A percentile compares a stretch with the other conserved stretches of the same genome.
These are phyloP conservation scores for Lomentospora prolificans DNA, from an alignment of 2,329 filamentous ascomycete species.

Conservation along the genomic window DNA sequence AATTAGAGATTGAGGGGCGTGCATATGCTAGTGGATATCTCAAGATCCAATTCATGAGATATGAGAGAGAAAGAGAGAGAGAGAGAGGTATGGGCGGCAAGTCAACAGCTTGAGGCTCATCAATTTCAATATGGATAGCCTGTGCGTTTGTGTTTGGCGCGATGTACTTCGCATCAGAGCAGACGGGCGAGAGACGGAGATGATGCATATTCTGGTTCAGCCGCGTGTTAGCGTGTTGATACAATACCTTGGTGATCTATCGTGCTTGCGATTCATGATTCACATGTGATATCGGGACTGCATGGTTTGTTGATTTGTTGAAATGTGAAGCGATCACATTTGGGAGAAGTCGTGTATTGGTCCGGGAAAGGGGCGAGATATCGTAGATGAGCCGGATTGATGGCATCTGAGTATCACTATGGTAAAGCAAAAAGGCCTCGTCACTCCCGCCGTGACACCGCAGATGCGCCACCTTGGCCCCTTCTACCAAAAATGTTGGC, in stretches of 20 bases:
- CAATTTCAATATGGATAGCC: too few species aligned
- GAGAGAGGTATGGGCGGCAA: too few species aligned
- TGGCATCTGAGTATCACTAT: background rate
- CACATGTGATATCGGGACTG: background rate
- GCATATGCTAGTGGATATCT: background rate
- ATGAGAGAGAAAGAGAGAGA: too few species aligned
- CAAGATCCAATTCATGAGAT: too few species aligned
- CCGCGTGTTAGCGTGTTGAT: background rate
- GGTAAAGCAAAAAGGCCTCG: background rate
- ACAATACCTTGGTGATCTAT: background rate
- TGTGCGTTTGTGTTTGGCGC: background rate
- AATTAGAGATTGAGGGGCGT: background rate
- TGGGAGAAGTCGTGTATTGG: too few species aligned
- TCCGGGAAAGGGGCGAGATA: background rate
- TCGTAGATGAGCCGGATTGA: background rate
- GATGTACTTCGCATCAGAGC: background rate
- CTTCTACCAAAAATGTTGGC: background rate
- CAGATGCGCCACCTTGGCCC: background rate
- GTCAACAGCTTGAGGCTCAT: background rate
- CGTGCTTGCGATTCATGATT: background rate
- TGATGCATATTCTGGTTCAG: background rate
- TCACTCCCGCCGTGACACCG: constrained; percentile 2
- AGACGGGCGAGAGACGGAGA: background rate
- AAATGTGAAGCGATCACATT: too few species aligned
- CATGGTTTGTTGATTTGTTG: too few species aligned